phyloP scores from a whole-genome alignment of 176 grass and related monocot species.

The Zea luxurians region DNA sequence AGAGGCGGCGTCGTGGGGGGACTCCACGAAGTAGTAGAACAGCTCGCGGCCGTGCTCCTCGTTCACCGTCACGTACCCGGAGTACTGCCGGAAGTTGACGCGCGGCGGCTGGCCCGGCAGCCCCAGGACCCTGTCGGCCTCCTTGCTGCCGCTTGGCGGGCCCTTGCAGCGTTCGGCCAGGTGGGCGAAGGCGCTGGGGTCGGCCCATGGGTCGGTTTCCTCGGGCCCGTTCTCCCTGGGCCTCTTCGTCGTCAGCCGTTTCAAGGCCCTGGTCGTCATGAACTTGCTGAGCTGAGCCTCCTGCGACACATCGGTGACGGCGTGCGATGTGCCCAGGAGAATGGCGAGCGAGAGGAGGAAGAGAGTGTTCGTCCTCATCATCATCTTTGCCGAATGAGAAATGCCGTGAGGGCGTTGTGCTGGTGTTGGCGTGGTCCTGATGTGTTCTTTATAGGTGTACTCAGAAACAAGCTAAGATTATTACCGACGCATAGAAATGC shows the following conservation, averaged over 20 bases:
- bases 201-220: conserved; percentile 9
- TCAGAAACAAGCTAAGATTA: neutral
- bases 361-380: neutral
- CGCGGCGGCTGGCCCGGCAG: conserved; percentile 50
- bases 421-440: neutral
- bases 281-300: conserved; percentile 31
- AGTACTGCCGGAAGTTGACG: conserved; percentile 47
- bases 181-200: conserved; percentile 13
- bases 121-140: conserved; percentile 27
- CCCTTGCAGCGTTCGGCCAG: neutral
- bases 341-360: conserved; percentile 16
- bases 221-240: neutral
- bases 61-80: conserved; percentile 55
- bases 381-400: neutral
- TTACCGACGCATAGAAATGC: neutral
- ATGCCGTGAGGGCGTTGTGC: neutral
- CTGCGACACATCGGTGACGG: conserved; percentile 21
- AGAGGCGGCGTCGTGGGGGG: conserved; percentile 9
- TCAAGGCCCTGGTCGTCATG: conserved; percentile 18
- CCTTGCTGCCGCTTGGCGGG: conserved; percentile 23
- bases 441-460: conserved; percentile 1
- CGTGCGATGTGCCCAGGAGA: conserved; percentile 4
- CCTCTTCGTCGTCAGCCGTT: neutral
- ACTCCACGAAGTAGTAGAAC: conserved; percentile 67
- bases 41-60: conserved; percentile 33